Percentiles rank a stretch among this genome's conserved stretches.
These are phyloP conservation scores for Termitomyces sp. DNA, from an alignment of 768 basidiomycete genomes.

Conservation along the genomic window DNA sequence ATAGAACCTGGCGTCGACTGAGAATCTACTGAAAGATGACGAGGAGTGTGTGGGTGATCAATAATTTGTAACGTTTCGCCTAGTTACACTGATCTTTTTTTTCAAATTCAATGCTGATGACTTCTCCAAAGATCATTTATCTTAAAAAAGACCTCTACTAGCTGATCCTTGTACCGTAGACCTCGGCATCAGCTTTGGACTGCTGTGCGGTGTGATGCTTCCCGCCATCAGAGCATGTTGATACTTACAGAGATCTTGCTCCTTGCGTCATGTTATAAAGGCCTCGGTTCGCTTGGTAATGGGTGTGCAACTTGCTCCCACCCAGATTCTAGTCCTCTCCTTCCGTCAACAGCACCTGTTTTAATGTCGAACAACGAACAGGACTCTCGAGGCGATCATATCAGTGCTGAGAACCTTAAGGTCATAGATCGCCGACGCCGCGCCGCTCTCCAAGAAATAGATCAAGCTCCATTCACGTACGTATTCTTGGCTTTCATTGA, in stretches of 20 bases:
- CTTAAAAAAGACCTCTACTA: too few species aligned
- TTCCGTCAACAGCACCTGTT: background rate
- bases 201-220: too few species aligned
- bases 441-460: slow-evolving; percentile 79
- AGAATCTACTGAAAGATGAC: too few species aligned
- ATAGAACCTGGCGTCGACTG: too few species aligned
- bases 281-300: too few species aligned
- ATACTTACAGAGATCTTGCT: background rate
- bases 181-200: background rate
- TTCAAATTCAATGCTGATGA: too few species aligned
- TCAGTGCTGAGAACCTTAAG: slow-evolving; percentile 21
- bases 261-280: too few species aligned
- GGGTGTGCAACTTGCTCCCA: background rate
- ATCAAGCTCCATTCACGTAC: slow-evolving; percentile 81
- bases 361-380: slow-evolving; percentile 31
- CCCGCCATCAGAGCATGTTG: too few species aligned
- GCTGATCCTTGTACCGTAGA: background rate
- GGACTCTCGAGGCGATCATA: slow-evolving; percentile 26
- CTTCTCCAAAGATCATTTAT: too few species aligned
- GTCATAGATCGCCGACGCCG: slow-evolving; percentile 70
- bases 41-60: too few species aligned
- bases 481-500: background rate
- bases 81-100: too few species aligned
- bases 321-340: background rate
- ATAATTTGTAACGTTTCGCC: too few species aligned